Conservation (phyloP, 2,329 filamentous ascomycete species). For the Phyllosticta paracitricarpa region DNA sequence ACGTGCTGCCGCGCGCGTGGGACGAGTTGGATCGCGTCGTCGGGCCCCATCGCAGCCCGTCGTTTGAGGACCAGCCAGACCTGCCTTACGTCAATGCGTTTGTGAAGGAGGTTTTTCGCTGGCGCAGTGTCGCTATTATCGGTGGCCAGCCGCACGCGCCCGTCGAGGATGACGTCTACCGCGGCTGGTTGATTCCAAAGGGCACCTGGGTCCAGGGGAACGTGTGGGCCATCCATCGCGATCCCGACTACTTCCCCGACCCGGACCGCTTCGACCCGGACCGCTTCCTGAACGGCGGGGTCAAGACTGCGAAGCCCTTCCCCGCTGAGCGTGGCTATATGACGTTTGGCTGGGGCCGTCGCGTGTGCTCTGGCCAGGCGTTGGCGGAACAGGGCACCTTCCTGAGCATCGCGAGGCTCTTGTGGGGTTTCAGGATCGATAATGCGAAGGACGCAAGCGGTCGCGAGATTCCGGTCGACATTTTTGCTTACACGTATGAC, state of each 20-base stretch:
- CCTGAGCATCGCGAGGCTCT: constrained; percentile 46
- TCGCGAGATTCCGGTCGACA: constrained; percentile 43
- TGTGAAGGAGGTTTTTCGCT: constrained; percentile 27
- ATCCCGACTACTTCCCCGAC: constrained; percentile 27
- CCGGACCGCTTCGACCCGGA: constrained; percentile 29
- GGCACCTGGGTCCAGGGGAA: constrained; percentile 29
- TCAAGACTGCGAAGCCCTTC: constrained; percentile 20
- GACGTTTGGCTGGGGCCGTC: constrained; percentile 45
- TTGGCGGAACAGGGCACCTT: constrained; percentile 52
- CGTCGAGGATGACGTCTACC: constrained; percentile 28
- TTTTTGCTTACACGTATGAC: constrained; percentile 45
- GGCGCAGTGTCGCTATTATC: constrained; percentile 18
- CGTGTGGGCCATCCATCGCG: constrained; percentile 29
- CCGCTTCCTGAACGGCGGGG: constrained; percentile 20
- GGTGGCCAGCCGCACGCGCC: constrained; percentile 26
- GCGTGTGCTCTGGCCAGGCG: constrained; percentile 50
- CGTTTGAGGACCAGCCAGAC: constrained; percentile 17
- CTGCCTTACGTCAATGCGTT: constrained; percentile 24
- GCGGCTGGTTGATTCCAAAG: constrained; percentile 32
- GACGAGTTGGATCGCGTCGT: constrained; percentile 23
- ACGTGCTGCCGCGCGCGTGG: constrained; percentile 19
- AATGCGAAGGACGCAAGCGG: constrained; percentile 33
- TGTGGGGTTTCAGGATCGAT: constrained; percentile 48
- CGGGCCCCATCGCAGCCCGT: constrained; percentile 19
- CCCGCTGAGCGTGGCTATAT: constrained; percentile 41